Evolutionary conservation across 2,329 filamentous ascomycete genomes (phyloP).

Genomic region (Paraphoma sp.): DNA sequence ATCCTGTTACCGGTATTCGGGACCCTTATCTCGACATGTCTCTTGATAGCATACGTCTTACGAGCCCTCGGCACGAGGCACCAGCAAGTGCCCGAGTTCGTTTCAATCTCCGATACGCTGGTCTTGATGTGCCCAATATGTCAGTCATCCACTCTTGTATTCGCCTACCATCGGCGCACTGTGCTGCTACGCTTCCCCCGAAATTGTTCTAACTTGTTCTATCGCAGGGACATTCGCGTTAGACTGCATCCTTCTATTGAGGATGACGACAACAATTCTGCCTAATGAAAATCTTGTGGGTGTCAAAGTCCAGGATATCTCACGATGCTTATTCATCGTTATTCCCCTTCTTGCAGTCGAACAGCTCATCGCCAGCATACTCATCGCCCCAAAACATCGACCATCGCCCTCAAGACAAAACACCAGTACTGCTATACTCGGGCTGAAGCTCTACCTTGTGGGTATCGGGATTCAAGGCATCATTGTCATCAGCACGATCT

Average conservation of each 20-base stretch:
- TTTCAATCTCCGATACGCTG: conserved; percentile 4
- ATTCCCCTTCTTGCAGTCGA: neutral
- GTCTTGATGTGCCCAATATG: conserved; percentile 7
- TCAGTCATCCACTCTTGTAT: neutral
- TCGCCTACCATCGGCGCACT: neutral
- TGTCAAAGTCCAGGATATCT: neutral
- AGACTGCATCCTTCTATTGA: neutral
- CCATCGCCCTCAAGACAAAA: neutral
- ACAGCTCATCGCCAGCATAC: conserved; percentile 4
- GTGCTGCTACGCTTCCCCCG: neutral
- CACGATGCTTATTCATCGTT: neutral
- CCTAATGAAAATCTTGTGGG: neutral
- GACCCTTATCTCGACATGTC: conserved; percentile 1
- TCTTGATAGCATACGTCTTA: conserved; percentile 7
- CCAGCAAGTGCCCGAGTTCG: conserved; percentile 6
- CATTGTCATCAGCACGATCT: neutral
- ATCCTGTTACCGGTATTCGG: neutral
- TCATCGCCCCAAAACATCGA: conserved; percentile 6
- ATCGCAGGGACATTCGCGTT: neutral
- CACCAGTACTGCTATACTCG: conserved; percentile 1
- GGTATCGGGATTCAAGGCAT: conserved; percentile 1
- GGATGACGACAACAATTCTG: neutral
- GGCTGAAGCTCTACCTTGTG: conserved; percentile 4
- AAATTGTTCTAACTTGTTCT: neutral
- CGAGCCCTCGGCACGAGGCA: conserved; percentile 7